A percentile compares a stretch with the other conserved stretches of the same genome.
phyloP scores from a whole-genome alignment of 2,329 filamentous ascomycete genomes.

The Fusarium veterinarium region DNA sequence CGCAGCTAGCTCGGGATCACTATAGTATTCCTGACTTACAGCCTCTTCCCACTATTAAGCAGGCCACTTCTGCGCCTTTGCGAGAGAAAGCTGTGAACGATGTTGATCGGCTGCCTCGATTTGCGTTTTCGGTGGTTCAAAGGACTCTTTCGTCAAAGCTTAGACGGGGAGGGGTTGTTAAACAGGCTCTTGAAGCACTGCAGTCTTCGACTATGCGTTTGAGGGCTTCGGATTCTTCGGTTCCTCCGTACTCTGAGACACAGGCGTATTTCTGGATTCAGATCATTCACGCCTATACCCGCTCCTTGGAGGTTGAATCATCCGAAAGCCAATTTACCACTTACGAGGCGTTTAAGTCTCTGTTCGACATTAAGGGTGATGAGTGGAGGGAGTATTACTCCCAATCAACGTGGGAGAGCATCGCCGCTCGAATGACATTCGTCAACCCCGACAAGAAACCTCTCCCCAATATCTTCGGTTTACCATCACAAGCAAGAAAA shows the following conservation, averaged over 20 bases:
- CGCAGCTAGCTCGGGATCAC: conserved; percentile 40
- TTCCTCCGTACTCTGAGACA: conserved; percentile 48
- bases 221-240: conserved; percentile 15
- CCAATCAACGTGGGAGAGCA: conserved; percentile 38
- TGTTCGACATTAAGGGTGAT: conserved; percentile 38
- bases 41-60: conserved; percentile 40
- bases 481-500: conserved; percentile 30
- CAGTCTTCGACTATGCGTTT: conserved; percentile 43
- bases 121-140: conserved; percentile 48
- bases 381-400: conserved; percentile 48
- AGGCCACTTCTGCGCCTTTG: neutral
- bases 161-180: conserved; percentile 42
- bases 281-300: conserved; percentile 37
- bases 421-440: conserved; percentile 45
- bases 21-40: conserved; percentile 49
- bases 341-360: conserved; percentile 37
- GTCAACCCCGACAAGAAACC: conserved; percentile 44
- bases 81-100: neutral
- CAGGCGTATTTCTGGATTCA: conserved; percentile 51
- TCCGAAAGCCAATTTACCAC: neutral
- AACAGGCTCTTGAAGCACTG: conserved; percentile 40
- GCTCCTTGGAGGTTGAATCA: conserved; percentile 15
- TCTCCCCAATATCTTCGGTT: conserved; percentile 41
- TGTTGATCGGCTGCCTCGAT: conserved; percentile 41
- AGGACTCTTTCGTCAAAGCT: conserved; percentile 34